A percentile compares a stretch with the other conserved stretches of the same genome.
Conservation (phyloP, 192 early-diverging fungal genomes). For the Cladochytrium replicatum region DNA sequence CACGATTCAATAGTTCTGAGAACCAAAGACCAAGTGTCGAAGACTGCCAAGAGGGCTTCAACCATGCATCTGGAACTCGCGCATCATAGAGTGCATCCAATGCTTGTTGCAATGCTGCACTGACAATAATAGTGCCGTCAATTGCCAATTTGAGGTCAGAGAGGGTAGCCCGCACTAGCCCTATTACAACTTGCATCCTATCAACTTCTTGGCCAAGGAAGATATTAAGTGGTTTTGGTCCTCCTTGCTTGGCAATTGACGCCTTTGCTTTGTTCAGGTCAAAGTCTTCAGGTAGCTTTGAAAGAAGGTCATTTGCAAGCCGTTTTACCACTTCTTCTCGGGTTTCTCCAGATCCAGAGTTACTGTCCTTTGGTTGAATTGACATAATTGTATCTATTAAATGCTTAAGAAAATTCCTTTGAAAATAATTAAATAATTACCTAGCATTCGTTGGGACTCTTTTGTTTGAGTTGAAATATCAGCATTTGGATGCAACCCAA, state of each 20-base stretch:
- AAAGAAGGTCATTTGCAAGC: slow-evolving; percentile 47
- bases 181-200: slow-evolving; percentile 52
- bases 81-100: slow-evolving; percentile 58
- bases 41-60: slow-evolving; percentile 49
- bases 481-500: slow-evolving; percentile 57
- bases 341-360: slow-evolving; percentile 45
- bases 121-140: slow-evolving; percentile 54
- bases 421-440: slow-evolving; percentile 20
- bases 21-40: slow-evolving; percentile 52
- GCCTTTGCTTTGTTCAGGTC: slow-evolving; percentile 45
- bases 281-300: slow-evolving; percentile 52
- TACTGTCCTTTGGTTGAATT: slow-evolving; percentile 57
- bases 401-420: neutral
- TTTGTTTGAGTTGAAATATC: slow-evolving; percentile 56
- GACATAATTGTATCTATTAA: slow-evolving; percentile 49
- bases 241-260: slow-evolving; percentile 40
- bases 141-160: slow-evolving; percentile 54
- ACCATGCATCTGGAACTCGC: slow-evolving; percentile 43
- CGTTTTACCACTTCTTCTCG: slow-evolving; percentile 54
- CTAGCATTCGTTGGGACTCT: slow-evolving; percentile 48
- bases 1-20: slow-evolving; percentile 38
- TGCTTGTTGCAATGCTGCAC: slow-evolving; percentile 46
- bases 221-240: slow-evolving; percentile 48
- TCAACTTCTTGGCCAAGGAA: slow-evolving; percentile 58
- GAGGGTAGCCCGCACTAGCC: slow-evolving; percentile 38